A percentile compares a stretch with the other conserved stretches of the same genome.
Evolutionary conservation across 768 basidiomycete species (phyloP).

Genomic region (Suillus brevipes): DNA sequence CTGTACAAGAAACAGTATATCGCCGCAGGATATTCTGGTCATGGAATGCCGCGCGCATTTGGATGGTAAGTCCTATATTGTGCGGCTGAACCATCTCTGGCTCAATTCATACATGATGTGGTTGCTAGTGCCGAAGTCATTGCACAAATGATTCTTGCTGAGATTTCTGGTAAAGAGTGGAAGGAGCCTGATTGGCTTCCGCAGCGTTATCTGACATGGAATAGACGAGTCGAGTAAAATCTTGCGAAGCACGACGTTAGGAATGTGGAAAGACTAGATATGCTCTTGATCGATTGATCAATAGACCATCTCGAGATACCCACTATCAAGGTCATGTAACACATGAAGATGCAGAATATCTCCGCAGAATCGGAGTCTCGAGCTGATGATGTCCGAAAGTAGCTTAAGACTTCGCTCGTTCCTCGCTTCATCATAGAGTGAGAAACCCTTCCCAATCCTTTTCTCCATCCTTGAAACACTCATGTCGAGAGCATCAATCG

Average conservation of each 20-base stretch:
- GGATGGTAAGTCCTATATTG: conserved; percentile 43
- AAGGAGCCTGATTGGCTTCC: conserved; percentile 64
- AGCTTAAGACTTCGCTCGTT: too few relatives aligned
- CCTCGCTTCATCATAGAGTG: too few relatives aligned
- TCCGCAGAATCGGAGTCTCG: background rate
- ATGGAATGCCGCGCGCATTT: conserved; percentile 74
- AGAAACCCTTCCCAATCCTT: too few relatives aligned
- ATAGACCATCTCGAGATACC: background rate
- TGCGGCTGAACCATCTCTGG: background rate
- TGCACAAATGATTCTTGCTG: conserved; percentile 56
- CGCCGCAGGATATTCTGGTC: conserved; percentile 67
- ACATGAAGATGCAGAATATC: background rate
- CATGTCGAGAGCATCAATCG: too few relatives aligned
- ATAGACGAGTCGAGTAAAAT: conserved; percentile 11
- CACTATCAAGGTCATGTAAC: background rate
- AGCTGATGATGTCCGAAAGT: too few relatives aligned
- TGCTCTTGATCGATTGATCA: background rate
- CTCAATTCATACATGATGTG: background rate
- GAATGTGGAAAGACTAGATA: background rate
- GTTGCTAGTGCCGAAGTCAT: conserved; percentile 58
- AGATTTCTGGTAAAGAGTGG: conserved; percentile 48
- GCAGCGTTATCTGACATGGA: conserved; percentile 46
- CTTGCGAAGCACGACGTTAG: background rate
- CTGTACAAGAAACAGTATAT: conserved; percentile 59
- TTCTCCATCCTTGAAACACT: too few relatives aligned